phyloP scores from a whole-genome alignment of 306 rosid genomes.

The Amphicarpaea edgeworthii region DNA sequence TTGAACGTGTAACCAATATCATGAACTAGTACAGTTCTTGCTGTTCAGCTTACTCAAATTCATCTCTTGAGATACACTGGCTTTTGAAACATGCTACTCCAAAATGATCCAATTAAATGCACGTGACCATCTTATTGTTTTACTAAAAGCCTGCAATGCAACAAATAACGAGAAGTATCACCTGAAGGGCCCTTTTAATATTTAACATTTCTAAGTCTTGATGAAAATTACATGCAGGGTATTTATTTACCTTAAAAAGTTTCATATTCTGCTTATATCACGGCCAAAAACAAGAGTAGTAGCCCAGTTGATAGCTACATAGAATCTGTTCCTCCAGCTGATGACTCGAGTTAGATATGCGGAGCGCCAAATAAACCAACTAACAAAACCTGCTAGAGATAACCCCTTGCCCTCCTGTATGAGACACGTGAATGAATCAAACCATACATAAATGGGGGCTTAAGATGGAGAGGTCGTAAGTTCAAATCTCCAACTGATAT shows the following conservation, averaged over 20 bases:
- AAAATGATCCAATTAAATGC: constrained; percentile 14
- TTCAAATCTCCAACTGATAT: too few relatives aligned
- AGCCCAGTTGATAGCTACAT: constrained; percentile 94
- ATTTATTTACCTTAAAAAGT: constrained; percentile 37
- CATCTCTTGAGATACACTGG: constrained; percentile 17
- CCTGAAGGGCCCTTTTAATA: constrained; percentile 1
- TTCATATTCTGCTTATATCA: constrained; percentile 89
- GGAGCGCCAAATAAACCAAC: constrained; percentile 94
- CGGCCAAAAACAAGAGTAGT: constrained; percentile 91
- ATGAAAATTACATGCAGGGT: neutral
- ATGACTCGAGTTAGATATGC: constrained; percentile 88
- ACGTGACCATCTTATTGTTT: constrained; percentile 10
- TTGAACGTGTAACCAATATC: constrained; percentile 16
- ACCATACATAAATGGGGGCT: neutral
- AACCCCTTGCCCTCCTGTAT: constrained; percentile 81
- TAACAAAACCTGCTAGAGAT: constrained; percentile 80
- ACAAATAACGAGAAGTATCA: constrained; percentile 24
- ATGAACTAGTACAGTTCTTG: constrained; percentile 30
- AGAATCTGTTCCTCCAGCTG: constrained; percentile 97
- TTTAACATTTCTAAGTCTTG: constrained; percentile 9
- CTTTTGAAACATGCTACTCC: constrained; percentile 11
- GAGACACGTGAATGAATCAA: constrained; percentile 35
- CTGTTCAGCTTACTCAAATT: constrained; percentile 26
- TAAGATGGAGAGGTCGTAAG: too few relatives aligned
- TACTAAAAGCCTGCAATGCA: constrained; percentile 34